phyloP scores from a whole-genome alignment of 306 rosid species.

The Dalbergia cultrata region DNA sequence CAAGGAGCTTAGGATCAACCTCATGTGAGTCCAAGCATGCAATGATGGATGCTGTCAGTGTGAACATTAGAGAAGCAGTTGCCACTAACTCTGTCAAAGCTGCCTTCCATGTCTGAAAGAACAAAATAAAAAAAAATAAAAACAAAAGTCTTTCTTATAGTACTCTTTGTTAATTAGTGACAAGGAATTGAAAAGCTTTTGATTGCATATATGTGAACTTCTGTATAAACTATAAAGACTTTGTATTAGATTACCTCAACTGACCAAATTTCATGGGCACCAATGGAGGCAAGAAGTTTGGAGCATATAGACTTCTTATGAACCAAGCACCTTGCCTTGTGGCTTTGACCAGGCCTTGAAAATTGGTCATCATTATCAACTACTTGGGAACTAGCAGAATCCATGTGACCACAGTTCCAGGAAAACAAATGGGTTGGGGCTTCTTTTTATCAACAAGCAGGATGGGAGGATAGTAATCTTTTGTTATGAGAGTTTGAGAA shows the following conservation, averaged over 20 bases:
- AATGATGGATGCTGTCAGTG: conserved; percentile 61
- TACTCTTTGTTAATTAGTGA: background rate
- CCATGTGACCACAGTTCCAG: conserved; percentile 30
- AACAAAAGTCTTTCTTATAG: conserved; percentile 9
- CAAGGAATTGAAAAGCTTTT: conserved; percentile 16
- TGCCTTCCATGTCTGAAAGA: conserved; percentile 73
- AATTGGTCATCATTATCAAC: conserved; percentile 28
- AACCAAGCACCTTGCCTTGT: background rate
- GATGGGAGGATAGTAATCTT: background rate
- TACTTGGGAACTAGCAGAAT: conserved; percentile 20
- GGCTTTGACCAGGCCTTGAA: conserved; percentile 4
- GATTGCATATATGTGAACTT: background rate
- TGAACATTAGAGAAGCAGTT: conserved; percentile 62
- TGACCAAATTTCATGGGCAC: conserved; percentile 58
- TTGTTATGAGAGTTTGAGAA: background rate
- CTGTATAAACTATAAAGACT: background rate
- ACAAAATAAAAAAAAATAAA: background rate
- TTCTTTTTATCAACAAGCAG: conserved; percentile 14
- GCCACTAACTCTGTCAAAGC: conserved; percentile 73
- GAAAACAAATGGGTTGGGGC: background rate
- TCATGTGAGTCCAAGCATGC: conserved; percentile 72
- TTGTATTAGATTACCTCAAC: conserved; percentile 48
- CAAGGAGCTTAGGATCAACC: conserved; percentile 62
- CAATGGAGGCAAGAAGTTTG: conserved; percentile 47
- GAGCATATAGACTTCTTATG: background rate